phyloP scores from a whole-genome alignment of 331 rosid genomes.

The Stylosanthes scabra region DNA sequence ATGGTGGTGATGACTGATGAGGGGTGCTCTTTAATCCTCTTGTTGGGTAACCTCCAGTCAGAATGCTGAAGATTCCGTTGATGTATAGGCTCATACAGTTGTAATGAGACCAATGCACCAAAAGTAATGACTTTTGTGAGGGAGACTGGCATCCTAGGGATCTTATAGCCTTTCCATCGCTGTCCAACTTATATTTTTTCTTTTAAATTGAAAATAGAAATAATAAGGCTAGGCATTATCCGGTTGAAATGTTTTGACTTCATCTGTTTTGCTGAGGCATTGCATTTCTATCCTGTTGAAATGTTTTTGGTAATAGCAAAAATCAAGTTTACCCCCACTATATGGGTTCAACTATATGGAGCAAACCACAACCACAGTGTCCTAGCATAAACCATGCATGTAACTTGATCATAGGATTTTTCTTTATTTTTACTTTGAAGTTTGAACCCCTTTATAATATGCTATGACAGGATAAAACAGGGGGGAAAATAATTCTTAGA shows the following conservation, averaged over 20 bases:
- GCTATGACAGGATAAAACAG: slow-evolving; percentile 75
- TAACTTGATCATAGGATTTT: slow-evolving; percentile 19
- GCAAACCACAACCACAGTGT: not conserved
- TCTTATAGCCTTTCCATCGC: slow-evolving; percentile 27
- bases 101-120: not conserved
- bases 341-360: not conserved
- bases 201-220: not conserved
- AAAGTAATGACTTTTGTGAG: not conserved
- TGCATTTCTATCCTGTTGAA: not conserved
- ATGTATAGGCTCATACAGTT: not conserved
- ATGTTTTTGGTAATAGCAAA: not conserved
- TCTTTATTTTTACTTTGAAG: not conserved
- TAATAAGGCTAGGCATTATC: not conserved
- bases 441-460: slow-evolving; percentile 37
- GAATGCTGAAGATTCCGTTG: not conserved
- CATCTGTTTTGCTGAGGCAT: not conserved
- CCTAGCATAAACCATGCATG: not conserved
- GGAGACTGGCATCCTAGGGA: not conserved
- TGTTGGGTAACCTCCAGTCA: not conserved
- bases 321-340: not conserved
- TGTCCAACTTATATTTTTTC: not conserved
- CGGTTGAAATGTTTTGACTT: slow-evolving; percentile 9
- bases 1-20: slow-evolving; percentile 16
- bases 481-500: slow-evolving; percentile 87
- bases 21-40: not conserved